Percentiles rank a stretch among this genome's conserved stretches.
Evolutionary conservation across 768 basidiomycete species (phyloP).

Genomic region (Amanita thiersii): DNA sequence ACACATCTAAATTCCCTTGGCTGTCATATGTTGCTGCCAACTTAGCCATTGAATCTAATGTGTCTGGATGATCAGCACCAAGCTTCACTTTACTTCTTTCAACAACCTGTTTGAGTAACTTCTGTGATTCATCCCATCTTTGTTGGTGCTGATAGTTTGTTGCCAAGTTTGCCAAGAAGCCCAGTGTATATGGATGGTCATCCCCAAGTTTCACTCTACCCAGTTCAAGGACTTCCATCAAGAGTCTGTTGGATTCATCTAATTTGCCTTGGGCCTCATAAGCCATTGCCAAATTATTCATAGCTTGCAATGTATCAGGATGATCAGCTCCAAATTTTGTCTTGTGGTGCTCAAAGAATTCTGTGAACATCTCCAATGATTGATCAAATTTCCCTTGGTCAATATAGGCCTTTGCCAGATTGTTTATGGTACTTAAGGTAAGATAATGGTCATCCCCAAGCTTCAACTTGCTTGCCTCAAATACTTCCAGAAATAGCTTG

Average conservation of each 20-base stretch:
- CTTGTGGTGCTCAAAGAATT: not conserved
- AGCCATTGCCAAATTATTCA: not conserved
- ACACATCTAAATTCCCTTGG: too few species aligned
- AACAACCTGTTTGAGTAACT: too few species aligned
- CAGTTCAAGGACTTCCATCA: not conserved
- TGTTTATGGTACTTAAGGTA: too few species aligned
- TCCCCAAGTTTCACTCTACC: not conserved
- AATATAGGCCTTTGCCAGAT: not conserved
- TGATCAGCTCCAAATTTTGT: not conserved
- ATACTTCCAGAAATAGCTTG: too few species aligned
- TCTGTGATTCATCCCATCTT: not conserved
- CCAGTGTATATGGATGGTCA: conserved; percentile 3
- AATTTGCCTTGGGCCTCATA: conserved; percentile 1
- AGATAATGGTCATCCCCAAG: too few species aligned
- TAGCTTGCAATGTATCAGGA: not conserved
- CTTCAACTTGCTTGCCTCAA: too few species aligned
- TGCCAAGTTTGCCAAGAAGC: not conserved
- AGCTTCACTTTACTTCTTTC: too few species aligned
- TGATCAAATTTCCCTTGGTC: not conserved
- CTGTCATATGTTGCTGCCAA: too few species aligned
- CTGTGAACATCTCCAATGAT: not conserved
- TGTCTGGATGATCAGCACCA: too few species aligned
- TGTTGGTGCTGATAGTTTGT: not conserved
- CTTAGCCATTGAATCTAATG: too few species aligned
- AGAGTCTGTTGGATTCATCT: conserved; percentile 2